These are phyloP conservation scores for Austroboletus sp. DNA, from an alignment of 1,284 basidiomycete species.

Conservation along the genomic window DNA sequence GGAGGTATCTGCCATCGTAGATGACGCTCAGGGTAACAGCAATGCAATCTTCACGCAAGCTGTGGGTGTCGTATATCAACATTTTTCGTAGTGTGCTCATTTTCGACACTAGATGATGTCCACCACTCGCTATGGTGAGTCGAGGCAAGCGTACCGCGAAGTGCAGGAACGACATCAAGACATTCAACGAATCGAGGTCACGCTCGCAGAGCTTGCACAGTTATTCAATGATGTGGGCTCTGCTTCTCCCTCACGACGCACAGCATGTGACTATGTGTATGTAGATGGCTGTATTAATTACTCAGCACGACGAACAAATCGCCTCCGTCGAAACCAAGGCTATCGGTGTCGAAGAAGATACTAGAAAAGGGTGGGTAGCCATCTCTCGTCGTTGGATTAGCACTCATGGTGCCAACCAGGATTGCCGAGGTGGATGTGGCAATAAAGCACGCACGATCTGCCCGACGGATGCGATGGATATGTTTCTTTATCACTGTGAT, in stretches of 20 bases:
- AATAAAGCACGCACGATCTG: slow-evolving; percentile 59
- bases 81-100: not conserved
- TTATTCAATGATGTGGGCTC: slow-evolving; percentile 72
- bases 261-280: slow-evolving; percentile 1
- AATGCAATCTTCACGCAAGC: slow-evolving; percentile 84
- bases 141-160: slow-evolving; percentile 79
- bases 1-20: slow-evolving; percentile 73
- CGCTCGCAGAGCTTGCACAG: slow-evolving; percentile 81
- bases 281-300: slow-evolving; percentile 72
- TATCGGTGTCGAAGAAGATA: slow-evolving; percentile 57
- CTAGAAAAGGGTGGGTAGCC: slow-evolving; percentile 57
- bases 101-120: slow-evolving; percentile 44
- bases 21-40: slow-evolving; percentile 51
- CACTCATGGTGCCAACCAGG: slow-evolving; percentile 32
- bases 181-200: slow-evolving; percentile 80
- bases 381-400: not conserved
- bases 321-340: slow-evolving; percentile 59
- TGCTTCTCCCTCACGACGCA: not conserved
- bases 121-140: slow-evolving; percentile 80
- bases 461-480: slow-evolving; percentile 75
- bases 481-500: slow-evolving; percentile 48
- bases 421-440: slow-evolving; percentile 65
- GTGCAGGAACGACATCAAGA: slow-evolving; percentile 90
- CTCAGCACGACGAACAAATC: slow-evolving; percentile 75
- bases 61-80: slow-evolving; percentile 39